A percentile compares a stretch with the other conserved stretches of the same genome.
Conservation (phyloP, 1,139 yeast species). For the Sugiyamaella novakii region DNA sequence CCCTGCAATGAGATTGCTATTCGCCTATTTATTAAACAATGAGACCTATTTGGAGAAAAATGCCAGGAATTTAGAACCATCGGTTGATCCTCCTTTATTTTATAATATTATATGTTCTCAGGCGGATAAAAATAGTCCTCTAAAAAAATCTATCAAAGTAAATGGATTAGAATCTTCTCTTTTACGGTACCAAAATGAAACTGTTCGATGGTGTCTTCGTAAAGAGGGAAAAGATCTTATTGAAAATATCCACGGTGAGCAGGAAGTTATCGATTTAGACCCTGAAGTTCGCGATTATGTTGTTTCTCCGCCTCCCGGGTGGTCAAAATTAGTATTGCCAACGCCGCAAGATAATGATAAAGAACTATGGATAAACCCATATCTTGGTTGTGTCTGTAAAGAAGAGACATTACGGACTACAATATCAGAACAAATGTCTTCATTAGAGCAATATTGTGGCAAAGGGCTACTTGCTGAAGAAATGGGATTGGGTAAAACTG, state of each 20-base stretch:
- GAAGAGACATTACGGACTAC: conserved; percentile 24
- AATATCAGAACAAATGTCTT: conserved; percentile 17
- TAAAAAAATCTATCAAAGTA: conserved; percentile 23
- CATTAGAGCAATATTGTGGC: conserved; percentile 42
- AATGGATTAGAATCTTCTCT: conserved; percentile 50
- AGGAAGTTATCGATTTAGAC: conserved; percentile 30
- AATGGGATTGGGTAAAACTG: conserved; percentile 96
- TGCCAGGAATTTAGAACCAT: conserved; percentile 18
- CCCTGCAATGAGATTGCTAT: conserved; percentile 20
- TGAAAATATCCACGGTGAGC: conserved; percentile 28
- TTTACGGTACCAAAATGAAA: conserved; percentile 60
- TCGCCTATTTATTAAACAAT: conserved; percentile 20
- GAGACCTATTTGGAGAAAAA: conserved; percentile 19
- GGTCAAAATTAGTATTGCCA: conserved; percentile 24
- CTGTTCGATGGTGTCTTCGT: conserved; percentile 65
- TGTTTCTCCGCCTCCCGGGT: conserved; percentile 39
- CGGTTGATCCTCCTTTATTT: conserved; percentile 25
- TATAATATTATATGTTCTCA: conserved; percentile 28
- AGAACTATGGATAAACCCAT: conserved; percentile 40
- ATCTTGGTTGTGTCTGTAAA: conserved; percentile 33
- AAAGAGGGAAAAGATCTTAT: conserved; percentile 56
- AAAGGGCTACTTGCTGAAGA: conserved; percentile 83
- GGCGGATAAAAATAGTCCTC: conserved; percentile 14
- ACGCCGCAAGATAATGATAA: conserved; percentile 11
- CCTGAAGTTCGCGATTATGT: conserved; percentile 30